Conservation (phyloP, 169 alveolate genomes). For the Toxoplasma gondii region DNA sequence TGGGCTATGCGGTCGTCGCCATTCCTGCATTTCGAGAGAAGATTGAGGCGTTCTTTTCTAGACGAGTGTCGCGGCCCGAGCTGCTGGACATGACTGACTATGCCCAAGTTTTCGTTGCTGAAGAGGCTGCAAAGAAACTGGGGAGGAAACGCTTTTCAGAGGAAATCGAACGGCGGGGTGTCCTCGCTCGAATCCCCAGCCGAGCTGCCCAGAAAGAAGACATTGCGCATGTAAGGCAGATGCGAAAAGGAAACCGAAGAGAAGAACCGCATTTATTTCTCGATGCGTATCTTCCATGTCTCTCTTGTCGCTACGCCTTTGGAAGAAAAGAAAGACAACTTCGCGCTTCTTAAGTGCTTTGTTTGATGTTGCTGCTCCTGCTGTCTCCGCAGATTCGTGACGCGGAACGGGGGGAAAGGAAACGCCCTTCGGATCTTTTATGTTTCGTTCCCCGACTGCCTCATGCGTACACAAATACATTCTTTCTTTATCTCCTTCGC, state of each 20-base stretch:
- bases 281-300: no score
- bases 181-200: background rate
- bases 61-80: constrained; percentile 71
- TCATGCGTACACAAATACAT: no score
- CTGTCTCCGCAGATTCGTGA: no score
- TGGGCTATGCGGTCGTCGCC: constrained; percentile 86
- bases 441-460: no score
- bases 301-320: background rate
- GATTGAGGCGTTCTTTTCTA: constrained; percentile 70
- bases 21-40: constrained; percentile 87
- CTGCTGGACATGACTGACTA: background rate
- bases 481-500: no score
- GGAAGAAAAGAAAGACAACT: background rate
- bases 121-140: background rate
- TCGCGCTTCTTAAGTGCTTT: no score
- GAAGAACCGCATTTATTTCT: no score
- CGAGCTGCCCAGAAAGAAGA: background rate
- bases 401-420: no score
- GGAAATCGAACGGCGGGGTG: background rate
- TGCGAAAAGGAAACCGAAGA: no score
- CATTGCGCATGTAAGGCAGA: background rate
- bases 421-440: no score
- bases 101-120: background rate
- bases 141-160: background rate
- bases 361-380: no score